Conservation (phyloP, 768 basidiomycete species). For the Tricholoma sp. region DNA sequence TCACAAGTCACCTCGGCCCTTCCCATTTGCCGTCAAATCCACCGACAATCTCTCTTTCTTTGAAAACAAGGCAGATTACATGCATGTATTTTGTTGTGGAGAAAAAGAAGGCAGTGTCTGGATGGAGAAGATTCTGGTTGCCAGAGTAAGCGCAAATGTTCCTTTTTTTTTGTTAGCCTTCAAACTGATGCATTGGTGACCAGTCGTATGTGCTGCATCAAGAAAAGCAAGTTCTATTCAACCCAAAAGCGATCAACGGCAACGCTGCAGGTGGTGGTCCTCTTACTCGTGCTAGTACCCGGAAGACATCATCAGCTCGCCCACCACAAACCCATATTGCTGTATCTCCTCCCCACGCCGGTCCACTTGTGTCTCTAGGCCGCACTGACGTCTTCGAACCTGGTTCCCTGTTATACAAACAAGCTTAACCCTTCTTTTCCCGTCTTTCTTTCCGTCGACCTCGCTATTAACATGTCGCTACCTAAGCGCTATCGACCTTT, state of each 20-base stretch:
- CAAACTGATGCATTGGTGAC: constrained; percentile 10
- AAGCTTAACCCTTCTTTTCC: constrained; percentile 22
- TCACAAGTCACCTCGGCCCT: constrained; percentile 80
- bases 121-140: constrained; percentile 77
- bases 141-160: constrained; percentile 55
- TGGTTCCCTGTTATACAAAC: constrained; percentile 65
- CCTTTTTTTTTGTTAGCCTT: neutral
- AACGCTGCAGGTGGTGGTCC: constrained; percentile 21
- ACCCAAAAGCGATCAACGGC: constrained; percentile 29
- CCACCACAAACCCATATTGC: constrained; percentile 27
- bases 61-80: constrained; percentile 82
- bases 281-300: constrained; percentile 36
- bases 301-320: constrained; percentile 26
- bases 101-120: constrained; percentile 69
- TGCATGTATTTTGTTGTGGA: constrained; percentile 80
- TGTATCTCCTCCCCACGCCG: constrained; percentile 33
- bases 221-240: constrained; percentile 67
- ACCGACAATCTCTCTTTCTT: constrained; percentile 83
- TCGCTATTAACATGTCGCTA: neutral
- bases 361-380: constrained; percentile 19
- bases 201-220: constrained; percentile 83
- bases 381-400: constrained; percentile 58
- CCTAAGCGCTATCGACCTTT: neutral
- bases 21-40: constrained; percentile 83
- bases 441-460: neutral